Conservation (phyloP, 139 green algal genomes). For the Picocystis salinarum region DNA sequence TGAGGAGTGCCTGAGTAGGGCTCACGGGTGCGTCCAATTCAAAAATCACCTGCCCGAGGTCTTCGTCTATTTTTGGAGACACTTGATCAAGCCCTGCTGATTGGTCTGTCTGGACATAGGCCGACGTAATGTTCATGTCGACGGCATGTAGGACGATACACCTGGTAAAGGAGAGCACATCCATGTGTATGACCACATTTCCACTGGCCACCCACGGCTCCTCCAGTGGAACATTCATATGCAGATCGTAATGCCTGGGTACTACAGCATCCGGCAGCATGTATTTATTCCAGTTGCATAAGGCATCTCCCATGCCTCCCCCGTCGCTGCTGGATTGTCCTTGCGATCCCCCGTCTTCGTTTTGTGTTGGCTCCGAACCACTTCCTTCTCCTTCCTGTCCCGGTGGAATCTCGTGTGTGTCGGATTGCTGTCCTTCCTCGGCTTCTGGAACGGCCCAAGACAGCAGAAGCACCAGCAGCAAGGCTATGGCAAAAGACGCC, state of each 20-base stretch:
- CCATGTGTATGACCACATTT: constrained; percentile 17
- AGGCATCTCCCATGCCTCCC: no score
- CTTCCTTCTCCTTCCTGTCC: no score
- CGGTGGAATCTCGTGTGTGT: no score
- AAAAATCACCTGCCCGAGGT: constrained; percentile 18
- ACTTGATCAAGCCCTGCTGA: background rate
- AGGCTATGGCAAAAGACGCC: no score
- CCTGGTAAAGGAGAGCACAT: constrained; percentile 9
- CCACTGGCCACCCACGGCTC: constrained; percentile 10
- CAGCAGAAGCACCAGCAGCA: no score
- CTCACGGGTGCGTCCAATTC: constrained; percentile 7
- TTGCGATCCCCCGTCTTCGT: no score
- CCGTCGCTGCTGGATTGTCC: no score
- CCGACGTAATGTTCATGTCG: constrained; percentile 18
- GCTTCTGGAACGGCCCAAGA: no score
- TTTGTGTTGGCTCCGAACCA: no score
- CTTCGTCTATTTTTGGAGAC: constrained; percentile 3
- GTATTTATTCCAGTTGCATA: constrained; percentile 23
- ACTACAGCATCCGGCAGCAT: constrained; percentile 19
- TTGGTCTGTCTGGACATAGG: background rate
- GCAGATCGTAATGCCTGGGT: constrained; percentile 30
- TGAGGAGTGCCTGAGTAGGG: constrained; percentile 5
- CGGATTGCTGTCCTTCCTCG: no score
- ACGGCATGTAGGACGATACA: constrained; percentile 44
- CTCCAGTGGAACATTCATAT: constrained; percentile 18